These are phyloP conservation scores for California macrophylla DNA, from an alignment of 441 rosid species.

Conservation along the genomic window DNA sequence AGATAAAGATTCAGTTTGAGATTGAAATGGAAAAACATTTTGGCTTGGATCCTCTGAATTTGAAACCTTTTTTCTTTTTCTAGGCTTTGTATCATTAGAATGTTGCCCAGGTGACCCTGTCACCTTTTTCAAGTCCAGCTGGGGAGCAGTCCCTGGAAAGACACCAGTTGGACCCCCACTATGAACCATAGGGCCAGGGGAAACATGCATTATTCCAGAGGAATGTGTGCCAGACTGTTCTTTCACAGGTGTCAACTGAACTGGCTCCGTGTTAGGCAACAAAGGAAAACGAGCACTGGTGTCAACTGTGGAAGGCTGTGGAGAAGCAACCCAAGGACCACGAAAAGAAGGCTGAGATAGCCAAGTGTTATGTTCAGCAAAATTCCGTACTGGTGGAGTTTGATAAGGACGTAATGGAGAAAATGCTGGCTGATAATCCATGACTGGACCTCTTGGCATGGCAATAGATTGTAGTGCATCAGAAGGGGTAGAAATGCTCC, in stretches of 20 bases:
- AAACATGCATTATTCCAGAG: constrained; percentile 38
- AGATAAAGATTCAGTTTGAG: constrained; percentile 33
- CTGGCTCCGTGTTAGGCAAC: constrained; percentile 47
- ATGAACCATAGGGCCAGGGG: constrained; percentile 29
- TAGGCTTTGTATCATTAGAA: constrained; percentile 51
- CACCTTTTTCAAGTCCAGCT: constrained; percentile 39
- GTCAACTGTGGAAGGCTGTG: constrained; percentile 54
- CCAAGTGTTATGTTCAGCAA: constrained; percentile 63
- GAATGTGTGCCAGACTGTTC: constrained; percentile 43
- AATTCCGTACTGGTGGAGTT: constrained; percentile 48
- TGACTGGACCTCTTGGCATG: constrained; percentile 47
- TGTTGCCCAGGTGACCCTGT: constrained; percentile 39
- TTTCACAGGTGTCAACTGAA: constrained; percentile 46
- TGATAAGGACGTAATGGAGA: constrained; percentile 68
- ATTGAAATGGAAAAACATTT: constrained; percentile 35
- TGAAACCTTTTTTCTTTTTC: constrained; percentile 65
- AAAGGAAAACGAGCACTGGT: constrained; percentile 46
- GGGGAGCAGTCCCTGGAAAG: constrained; percentile 34
- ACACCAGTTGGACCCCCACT: constrained; percentile 37
- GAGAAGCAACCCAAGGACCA: constrained; percentile 62
- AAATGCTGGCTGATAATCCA: constrained; percentile 53
- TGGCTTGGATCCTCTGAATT: constrained; percentile 40
- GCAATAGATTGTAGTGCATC: constrained; percentile 52
- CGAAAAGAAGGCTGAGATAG: constrained; percentile 63
- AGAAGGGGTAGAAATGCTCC: constrained; percentile 62